A percentile compares a stretch with the other conserved stretches of the same genome.
Conservation (phyloP, 345 rosid genomes). For the Lenwebbia sp. region DNA sequence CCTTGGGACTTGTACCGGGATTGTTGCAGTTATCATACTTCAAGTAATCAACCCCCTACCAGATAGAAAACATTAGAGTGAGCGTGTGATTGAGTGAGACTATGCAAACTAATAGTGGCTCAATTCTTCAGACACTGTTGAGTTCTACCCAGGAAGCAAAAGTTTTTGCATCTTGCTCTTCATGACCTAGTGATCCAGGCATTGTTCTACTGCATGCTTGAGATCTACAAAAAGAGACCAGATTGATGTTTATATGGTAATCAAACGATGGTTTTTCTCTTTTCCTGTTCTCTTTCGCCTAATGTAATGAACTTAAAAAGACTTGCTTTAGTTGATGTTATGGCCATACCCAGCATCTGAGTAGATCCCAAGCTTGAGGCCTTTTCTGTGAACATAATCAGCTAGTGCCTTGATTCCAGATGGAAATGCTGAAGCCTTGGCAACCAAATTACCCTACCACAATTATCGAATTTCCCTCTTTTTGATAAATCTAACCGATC, state of each 20-base stretch:
- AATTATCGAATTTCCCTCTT: background rate
- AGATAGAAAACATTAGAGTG: background rate
- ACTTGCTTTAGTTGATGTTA: background rate
- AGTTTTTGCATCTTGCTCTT: slow-evolving; percentile 44
- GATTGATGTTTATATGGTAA: background rate
- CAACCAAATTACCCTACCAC: slow-evolving; percentile 30
- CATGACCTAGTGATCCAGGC: slow-evolving; percentile 50
- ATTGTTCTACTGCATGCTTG: slow-evolving; percentile 47
- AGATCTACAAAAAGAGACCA: slow-evolving; percentile 8
- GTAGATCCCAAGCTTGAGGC: slow-evolving; percentile 40
- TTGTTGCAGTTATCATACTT: slow-evolving; percentile 42
- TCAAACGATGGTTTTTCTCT: background rate
- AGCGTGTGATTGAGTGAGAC: background rate
- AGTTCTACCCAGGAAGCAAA: slow-evolving; percentile 12
- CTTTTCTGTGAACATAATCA: slow-evolving; percentile 35
- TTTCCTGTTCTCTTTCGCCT: background rate
- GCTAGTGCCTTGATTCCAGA: slow-evolving; percentile 40
- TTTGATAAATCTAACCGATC: background rate
- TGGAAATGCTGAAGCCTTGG: slow-evolving; percentile 32
- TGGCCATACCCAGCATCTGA: slow-evolving; percentile 37
- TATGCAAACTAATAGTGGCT: background rate
- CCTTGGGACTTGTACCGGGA: slow-evolving; percentile 23
- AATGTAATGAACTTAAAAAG: background rate
- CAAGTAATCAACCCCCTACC: slow-evolving; percentile 43
- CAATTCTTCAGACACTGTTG: background rate